These are phyloP conservation scores for Phoenix dactylifera DNA, from an alignment of 176 grass and related monocot genomes.

Conservation along the genomic window DNA sequence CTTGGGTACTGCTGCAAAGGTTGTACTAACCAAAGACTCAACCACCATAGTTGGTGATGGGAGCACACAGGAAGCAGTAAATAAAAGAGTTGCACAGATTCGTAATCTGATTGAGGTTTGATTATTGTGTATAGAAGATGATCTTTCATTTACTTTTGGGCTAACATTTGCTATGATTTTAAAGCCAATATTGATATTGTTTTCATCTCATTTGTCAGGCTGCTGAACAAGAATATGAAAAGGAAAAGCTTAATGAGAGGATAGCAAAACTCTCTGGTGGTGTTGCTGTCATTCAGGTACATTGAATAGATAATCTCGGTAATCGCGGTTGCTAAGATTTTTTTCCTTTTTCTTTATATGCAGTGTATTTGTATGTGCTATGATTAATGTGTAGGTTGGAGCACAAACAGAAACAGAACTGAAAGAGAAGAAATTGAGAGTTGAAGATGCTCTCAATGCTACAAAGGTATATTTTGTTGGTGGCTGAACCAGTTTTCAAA, in stretches of 20 bases:
- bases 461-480: conserved; percentile 54
- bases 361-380: background rate
- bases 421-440: conserved; percentile 99
- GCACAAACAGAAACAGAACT: conserved; percentile 98
- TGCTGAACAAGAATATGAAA: conserved; percentile 92
- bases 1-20: conserved; percentile 74
- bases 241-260: conserved; percentile 97
- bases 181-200: background rate
- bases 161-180: background rate
- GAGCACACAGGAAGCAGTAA: conserved; percentile 82
- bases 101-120: conserved; percentile 83
- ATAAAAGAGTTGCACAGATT: conserved; percentile 86
- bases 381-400: conserved; percentile 35
- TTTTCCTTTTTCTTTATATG: background rate
- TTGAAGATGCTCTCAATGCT: conserved; percentile 99
- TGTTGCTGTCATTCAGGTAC: conserved; percentile 99
- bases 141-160: background rate
- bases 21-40: conserved; percentile 81
- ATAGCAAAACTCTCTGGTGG: conserved; percentile 97
- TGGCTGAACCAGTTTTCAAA: background rate
- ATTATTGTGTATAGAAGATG: background rate
- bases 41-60: conserved; percentile 96
- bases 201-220: conserved; percentile 30
- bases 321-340: background rate
- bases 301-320: background rate